Base-by-base conservation (phyloP, 495 filamentous ascomycete species). In the Chaetomium tenue region DNA sequence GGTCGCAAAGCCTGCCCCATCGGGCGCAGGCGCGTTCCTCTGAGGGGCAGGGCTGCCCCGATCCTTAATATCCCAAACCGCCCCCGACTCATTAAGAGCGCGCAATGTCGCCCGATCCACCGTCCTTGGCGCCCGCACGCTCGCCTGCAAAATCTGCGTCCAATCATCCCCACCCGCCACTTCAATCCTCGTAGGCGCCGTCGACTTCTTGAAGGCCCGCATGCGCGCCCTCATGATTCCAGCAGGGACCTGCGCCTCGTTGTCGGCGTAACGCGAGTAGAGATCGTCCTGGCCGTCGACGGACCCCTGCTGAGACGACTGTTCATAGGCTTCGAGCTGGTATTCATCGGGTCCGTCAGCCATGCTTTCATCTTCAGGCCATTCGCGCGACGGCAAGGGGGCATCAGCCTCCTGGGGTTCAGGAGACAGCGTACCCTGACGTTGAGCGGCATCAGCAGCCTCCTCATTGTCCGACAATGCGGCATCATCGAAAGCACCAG, bases 381-480 rank as follows among this genome's bases (percentile, higher is more conserved):
- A 81, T 70, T 87, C 84, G 77, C 84, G 83, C 66, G 75, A 81
- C 77, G 63, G 86, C 85, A 75, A 88, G 85, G 82, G 83, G 84
- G 66, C 65, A 78, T 85, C 81, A 75, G 89, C 89, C 86, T 87
- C 90, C 84, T 87, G 88, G 85, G 88, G 89, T 85, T 88, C 85
- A 77, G 89, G 87, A 83, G 86, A 91, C 87, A 90, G 92, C 91
- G 93, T 92, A 93, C 89, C 90, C 83, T 88, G 83, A 76, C 76
- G 84, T 53, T 78, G 73, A 66, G 68, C 70, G 52, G 63, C 64
- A 63, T 73, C 72, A 54, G 69, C 56, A 62, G 63, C 69, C 57
- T 73, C 69, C 44, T 72, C 72, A 50, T 79, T 84, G 50, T 86
- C 84, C 63, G 67, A 70, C 39, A 85, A 79, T 18, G 82, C 80